Conservation (phyloP, 1,139 yeast genomes). For the Hanseniaspora gamundiae region DNA sequence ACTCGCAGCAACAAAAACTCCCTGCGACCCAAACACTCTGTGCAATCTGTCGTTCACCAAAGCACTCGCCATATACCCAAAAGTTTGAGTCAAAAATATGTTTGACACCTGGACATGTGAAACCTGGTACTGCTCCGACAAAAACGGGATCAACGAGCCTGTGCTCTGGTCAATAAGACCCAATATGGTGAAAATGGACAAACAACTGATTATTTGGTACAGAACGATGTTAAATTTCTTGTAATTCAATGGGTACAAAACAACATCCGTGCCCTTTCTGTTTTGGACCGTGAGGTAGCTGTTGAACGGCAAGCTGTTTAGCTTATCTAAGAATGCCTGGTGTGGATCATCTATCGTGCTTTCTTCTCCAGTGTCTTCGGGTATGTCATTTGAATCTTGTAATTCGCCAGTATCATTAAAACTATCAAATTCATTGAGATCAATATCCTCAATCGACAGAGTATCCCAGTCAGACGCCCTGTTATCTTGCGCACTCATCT, state of each 20-base stretch:
- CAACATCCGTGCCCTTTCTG: background rate
- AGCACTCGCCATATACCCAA: slow-evolving; percentile 21
- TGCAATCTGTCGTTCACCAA: slow-evolving; percentile 22
- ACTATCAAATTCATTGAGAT: too few relatives aligned
- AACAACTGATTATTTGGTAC: slow-evolving; percentile 18
- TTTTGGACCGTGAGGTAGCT: background rate
- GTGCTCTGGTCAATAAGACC: slow-evolving; percentile 24
- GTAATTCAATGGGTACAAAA: background rate
- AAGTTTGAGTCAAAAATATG: slow-evolving; percentile 19
- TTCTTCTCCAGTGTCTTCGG: too few relatives aligned
- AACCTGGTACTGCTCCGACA: slow-evolving; percentile 17
- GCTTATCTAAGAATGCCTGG: background rate
- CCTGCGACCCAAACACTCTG: slow-evolving; percentile 17
- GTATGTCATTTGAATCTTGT: too few relatives aligned
- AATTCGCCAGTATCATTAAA: too few relatives aligned
- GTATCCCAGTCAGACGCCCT: too few relatives aligned
- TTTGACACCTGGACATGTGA: slow-evolving; percentile 18
- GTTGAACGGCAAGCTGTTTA: background rate
- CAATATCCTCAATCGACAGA: too few relatives aligned
- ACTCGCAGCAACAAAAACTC: slow-evolving; percentile 17
- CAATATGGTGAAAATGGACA: slow-evolving; percentile 20
- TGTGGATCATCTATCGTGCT: background rate
- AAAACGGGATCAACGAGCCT: slow-evolving; percentile 22
- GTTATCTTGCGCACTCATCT: too few relatives aligned
- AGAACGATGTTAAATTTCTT: slow-evolving; percentile 16